phyloP scores from a whole-genome alignment of 257 asterid genomes.

The Solanum tacnaense region DNA sequence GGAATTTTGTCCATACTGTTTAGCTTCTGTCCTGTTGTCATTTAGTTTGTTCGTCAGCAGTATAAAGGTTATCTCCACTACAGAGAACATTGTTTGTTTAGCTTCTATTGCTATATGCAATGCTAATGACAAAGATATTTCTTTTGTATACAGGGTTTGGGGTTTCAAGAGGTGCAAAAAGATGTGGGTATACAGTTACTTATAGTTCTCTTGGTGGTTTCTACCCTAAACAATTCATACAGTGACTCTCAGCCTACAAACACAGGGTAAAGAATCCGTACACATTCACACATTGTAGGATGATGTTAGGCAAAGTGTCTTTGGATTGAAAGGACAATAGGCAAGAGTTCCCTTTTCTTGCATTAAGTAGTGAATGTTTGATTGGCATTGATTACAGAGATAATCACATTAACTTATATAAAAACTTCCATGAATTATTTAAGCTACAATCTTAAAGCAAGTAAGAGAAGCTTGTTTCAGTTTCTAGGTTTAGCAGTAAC shows the following conservation, averaged over 20 bases:
- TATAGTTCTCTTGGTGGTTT: constrained; percentile 53
- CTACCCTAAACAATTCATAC: constrained; percentile 59
- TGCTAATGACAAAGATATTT: constrained; percentile 1
- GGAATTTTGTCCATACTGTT: constrained; percentile 73
- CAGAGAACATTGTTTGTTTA: constrained; percentile 5
- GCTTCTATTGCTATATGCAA: neutral
- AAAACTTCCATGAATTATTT: neutral
- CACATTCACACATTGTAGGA: neutral
- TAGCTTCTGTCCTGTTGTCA: constrained; percentile 62
- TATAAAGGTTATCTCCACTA: constrained; percentile 41
- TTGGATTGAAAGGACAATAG: neutral
- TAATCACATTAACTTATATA: neutral
- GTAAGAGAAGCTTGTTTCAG: neutral
- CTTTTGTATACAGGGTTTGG: constrained; percentile 41
- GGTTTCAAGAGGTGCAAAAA: constrained; percentile 38
- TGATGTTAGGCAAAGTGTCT: neutral
- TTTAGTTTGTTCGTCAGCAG: constrained; percentile 64
- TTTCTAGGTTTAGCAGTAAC: neutral
- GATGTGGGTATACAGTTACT: constrained; percentile 55
- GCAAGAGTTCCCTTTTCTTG: neutral
- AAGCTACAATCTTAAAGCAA: neutral
- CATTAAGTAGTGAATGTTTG: neutral
- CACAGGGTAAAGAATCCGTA: constrained; percentile 33
- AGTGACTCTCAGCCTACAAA: constrained; percentile 34
- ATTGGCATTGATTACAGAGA: neutral